These are phyloP conservation scores for Clavispora phyllophila DNA, from an alignment of 805 yeast genomes.

Conservation along the genomic window DNA sequence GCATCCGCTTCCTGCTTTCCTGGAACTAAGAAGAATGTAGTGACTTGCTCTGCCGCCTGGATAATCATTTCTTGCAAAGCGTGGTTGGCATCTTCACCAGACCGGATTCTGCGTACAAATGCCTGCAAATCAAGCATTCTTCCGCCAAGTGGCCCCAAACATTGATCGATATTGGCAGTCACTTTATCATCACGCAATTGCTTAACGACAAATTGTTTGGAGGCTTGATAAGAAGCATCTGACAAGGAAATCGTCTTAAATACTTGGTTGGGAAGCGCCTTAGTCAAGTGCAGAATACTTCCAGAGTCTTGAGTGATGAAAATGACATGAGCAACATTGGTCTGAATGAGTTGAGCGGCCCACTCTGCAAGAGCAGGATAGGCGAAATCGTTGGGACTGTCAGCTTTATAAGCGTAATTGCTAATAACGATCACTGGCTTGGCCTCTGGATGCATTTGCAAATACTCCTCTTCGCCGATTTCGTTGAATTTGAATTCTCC, in stretches of 20 bases:
- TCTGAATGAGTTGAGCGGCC: constrained; percentile 72
- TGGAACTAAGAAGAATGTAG: constrained; percentile 59
- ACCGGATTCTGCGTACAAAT: constrained; percentile 77
- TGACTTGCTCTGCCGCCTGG: constrained; percentile 83
- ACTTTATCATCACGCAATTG: constrained; percentile 38
- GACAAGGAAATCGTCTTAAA: constrained; percentile 69
- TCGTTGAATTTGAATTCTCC: constrained; percentile 29
- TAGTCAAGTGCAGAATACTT: constrained; percentile 58
- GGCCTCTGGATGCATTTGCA: constrained; percentile 78
- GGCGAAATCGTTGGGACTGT: constrained; percentile 50
- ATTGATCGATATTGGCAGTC: constrained; percentile 41
- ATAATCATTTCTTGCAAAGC: constrained; percentile 76
- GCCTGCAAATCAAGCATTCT: constrained; percentile 91
- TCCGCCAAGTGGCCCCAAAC: constrained; percentile 82
- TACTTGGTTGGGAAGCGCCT: constrained; percentile 81
- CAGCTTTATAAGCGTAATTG: constrained; percentile 57
- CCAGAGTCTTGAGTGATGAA: constrained; percentile 84
- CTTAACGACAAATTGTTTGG: constrained; percentile 61
- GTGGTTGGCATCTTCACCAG: constrained; percentile 77
- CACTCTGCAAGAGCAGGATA: constrained; percentile 79
- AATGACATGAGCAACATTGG: constrained; percentile 85
- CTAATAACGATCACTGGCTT: constrained; percentile 85
- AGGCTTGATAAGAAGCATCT: constrained; percentile 73
- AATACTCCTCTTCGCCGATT: constrained; percentile 62
- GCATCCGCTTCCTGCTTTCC: constrained; percentile 25